Evolutionary conservation across 129 eudicot genomes (phyloP).

Genomic region (Ambrosia artemisiifolia): DNA sequence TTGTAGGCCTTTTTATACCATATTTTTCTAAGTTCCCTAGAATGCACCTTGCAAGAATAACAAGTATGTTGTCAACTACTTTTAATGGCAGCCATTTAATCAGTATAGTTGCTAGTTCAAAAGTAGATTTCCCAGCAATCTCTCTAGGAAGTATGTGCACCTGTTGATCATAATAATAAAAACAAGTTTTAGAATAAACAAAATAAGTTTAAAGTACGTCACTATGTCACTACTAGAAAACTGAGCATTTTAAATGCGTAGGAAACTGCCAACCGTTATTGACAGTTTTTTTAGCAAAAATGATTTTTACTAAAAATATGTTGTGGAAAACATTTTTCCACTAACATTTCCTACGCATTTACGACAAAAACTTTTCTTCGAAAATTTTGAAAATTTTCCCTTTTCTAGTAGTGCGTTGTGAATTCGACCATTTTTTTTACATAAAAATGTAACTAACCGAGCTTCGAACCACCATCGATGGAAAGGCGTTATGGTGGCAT

Average conservation of each 20-base stretch:
- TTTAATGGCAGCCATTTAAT: conserved; percentile 72
- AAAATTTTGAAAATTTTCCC: not conserved
- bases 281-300: no score
- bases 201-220: not conserved
- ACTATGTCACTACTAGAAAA: not conserved
- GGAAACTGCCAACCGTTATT: no score
- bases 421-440: not conserved
- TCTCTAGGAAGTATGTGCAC: conserved; percentile 94
- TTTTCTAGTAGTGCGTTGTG: not conserved
- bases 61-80: conserved; percentile 60
- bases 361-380: not conserved
- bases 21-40: conserved; percentile 79
- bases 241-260: no score
- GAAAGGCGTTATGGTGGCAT: conserved; percentile 71
- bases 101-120: conserved; percentile 54
- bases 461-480: conserved; percentile 88
- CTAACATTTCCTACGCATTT: no score
- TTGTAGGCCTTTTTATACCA: conserved; percentile 76
- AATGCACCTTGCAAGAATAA: conserved; percentile 43
- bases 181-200: not conserved
- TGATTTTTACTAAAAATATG: no score
- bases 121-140: conserved; percentile 80
- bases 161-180: conserved; percentile 32
- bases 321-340: no score
- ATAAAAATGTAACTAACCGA: conserved; percentile 53